Evolutionary conservation across 176 grass and related monocot genomes (phyloP).

Genomic region (Chrysopogon serrulatus): DNA sequence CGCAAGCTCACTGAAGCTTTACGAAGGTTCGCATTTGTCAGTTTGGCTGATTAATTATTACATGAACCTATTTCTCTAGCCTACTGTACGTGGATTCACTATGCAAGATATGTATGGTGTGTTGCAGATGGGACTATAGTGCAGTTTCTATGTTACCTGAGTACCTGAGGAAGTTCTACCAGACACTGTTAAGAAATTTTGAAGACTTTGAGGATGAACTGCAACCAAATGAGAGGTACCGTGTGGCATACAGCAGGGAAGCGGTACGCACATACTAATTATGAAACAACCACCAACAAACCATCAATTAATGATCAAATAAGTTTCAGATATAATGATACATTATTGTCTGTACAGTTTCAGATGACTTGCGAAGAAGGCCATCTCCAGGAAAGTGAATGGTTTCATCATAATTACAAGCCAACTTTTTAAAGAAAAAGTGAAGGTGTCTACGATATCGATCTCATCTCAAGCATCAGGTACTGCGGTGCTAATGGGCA

Average conservation of each 20-base stretch:
- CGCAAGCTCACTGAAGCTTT: too few species aligned
- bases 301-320: not conserved
- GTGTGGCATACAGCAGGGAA: not conserved
- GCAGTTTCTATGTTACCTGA: too few species aligned
- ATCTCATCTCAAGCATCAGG: not conserved
- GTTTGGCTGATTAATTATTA: too few species aligned
- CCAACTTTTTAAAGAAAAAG: conserved; percentile 24
- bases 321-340: not conserved
- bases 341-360: not conserved
- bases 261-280: not conserved
- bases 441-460: not conserved
- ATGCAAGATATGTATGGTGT: too few species aligned
- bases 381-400: conserved; percentile 39
- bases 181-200: too few species aligned
- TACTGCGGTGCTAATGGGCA: conserved; percentile 13
- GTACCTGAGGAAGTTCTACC: too few species aligned
- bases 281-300: not conserved
- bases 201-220: too few species aligned
- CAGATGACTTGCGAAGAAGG: not conserved
- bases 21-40: too few species aligned
- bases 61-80: too few species aligned
- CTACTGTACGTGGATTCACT: too few species aligned
- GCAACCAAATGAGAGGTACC: too few species aligned
- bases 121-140: too few species aligned
- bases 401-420: not conserved